A percentile compares a stretch with the other conserved stretches of the same genome.
Conservation (phyloP, 139 green algal species). For the Closterium sp. region DNA sequence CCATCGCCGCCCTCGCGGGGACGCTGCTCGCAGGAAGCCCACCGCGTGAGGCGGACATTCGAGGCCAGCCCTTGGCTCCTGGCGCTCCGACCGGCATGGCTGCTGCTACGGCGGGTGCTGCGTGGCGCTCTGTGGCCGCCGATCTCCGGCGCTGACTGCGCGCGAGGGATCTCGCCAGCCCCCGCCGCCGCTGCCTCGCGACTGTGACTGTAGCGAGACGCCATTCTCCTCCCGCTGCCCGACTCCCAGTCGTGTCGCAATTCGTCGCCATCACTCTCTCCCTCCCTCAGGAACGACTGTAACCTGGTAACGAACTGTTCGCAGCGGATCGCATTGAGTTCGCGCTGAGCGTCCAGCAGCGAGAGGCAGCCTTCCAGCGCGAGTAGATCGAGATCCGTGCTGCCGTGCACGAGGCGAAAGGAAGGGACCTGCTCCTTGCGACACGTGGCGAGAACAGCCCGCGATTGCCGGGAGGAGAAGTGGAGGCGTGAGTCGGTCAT, state of each 20-base stretch:
- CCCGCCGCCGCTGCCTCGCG: not conserved
- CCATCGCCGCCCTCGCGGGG: not conserved
- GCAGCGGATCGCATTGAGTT: not conserved
- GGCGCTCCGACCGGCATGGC: not conserved
- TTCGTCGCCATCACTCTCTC: not conserved
- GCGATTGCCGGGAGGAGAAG: not conserved
- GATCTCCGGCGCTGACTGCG: not conserved
- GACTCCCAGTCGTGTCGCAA: not conserved
- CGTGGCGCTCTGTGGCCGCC: not conserved
- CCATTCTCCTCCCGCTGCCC: not conserved
- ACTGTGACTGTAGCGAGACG: not conserved
- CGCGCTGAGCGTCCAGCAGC: not conserved
- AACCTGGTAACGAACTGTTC: not conserved
- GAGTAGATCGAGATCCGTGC: not conserved
- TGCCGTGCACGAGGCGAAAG: not conserved
- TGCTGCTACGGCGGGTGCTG: not conserved
- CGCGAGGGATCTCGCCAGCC: not conserved
- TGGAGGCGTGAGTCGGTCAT: not conserved
- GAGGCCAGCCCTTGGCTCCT: not conserved
- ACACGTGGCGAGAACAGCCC: not conserved
- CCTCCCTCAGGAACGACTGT: not conserved
- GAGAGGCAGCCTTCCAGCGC: not conserved
- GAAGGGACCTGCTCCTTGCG: not conserved
- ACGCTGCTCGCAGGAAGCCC: not conserved
- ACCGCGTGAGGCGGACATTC: not conserved